Conservation (phyloP, 31 red algal genomes). For the Bonnemaisonia californica region DNA sequence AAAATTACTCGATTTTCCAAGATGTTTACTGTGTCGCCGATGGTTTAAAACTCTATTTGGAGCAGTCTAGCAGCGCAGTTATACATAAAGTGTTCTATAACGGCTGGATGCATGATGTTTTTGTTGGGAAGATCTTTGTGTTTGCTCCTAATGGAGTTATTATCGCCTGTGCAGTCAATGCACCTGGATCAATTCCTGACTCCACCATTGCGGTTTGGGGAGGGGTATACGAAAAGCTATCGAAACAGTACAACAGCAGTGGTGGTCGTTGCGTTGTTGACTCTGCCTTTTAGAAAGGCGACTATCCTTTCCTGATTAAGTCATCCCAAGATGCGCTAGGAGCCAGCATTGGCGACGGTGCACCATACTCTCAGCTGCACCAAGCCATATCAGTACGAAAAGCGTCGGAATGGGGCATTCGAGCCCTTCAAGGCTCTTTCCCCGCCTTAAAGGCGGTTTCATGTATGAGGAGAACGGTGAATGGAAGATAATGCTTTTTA, state of each 20-base stretch:
- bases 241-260: neutral
- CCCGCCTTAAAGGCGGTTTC: no score
- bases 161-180: neutral
- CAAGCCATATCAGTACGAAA: neutral
- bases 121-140: neutral
- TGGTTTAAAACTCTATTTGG: conserved; percentile 8
- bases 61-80: neutral
- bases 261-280: neutral
- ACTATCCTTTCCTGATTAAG: conserved; percentile 12
- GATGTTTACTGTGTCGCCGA: conserved; percentile 1
- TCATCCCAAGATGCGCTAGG: conserved; percentile 3
- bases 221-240: no score
- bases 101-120: no score
- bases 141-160: neutral
- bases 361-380: neutral
- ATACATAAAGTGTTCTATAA: neutral
- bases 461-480: no score
- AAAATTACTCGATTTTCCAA: neutral
- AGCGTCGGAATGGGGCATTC: neutral
- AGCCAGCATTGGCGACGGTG: neutral
- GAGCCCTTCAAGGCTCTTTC: conserved; percentile 1
- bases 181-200: neutral
- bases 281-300: neutral
- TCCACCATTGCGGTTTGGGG: no score
- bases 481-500: conserved; percentile 12